Evolutionary conservation across 2,329 filamentous ascomycete species (phyloP).

Genomic region (Stagonosporopsis vannaccii): DNA sequence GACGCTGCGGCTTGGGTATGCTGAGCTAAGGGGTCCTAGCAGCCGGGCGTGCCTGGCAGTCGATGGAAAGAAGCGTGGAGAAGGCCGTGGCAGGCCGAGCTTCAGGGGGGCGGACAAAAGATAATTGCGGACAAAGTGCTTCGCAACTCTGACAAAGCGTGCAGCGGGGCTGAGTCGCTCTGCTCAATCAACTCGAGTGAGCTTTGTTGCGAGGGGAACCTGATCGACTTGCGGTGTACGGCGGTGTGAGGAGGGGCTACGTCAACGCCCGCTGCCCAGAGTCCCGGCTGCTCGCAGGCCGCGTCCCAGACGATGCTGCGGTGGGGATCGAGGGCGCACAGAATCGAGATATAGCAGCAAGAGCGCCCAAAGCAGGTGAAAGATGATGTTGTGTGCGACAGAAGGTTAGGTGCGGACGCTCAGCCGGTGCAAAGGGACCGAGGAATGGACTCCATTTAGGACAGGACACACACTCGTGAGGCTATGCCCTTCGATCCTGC

Average conservation of each 20-base stretch:
- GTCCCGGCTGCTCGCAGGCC: conserved; percentile 13
- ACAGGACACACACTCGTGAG: conserved; percentile 7
- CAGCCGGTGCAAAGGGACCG: conserved; percentile 10
- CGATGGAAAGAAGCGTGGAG: conserved; percentile 16
- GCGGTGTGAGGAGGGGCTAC: conserved; percentile 21
- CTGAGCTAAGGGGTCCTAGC: conserved; percentile 14
- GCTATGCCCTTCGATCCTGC: conserved; percentile 13
- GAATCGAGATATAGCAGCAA: conserved; percentile 20
- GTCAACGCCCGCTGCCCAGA: conserved; percentile 18
- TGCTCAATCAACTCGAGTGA: conserved; percentile 7
- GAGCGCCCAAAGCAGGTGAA: conserved; percentile 5
- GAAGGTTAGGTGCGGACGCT: conserved; percentile 11
- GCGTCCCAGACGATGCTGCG: conserved; percentile 16
- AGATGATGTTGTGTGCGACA: conserved; percentile 11
- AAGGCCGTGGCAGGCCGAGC: conserved; percentile 15
- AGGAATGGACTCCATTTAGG: conserved; percentile 18
- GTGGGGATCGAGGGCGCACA: conserved; percentile 18
- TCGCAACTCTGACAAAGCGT: conserved; percentile 8
- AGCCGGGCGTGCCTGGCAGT: conserved; percentile 16
- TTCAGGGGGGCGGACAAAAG: conserved; percentile 2
- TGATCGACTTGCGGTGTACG: conserved; percentile 17
- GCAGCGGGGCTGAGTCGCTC: conserved; percentile 14
- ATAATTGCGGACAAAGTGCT: conserved; percentile 13
- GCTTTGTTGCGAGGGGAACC: conserved; percentile 9
- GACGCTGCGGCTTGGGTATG: conserved; percentile 17